These are phyloP conservation scores for Camillea tinctor DNA, from an alignment of 2,329 filamentous ascomycete species.

Conservation along the genomic window DNA sequence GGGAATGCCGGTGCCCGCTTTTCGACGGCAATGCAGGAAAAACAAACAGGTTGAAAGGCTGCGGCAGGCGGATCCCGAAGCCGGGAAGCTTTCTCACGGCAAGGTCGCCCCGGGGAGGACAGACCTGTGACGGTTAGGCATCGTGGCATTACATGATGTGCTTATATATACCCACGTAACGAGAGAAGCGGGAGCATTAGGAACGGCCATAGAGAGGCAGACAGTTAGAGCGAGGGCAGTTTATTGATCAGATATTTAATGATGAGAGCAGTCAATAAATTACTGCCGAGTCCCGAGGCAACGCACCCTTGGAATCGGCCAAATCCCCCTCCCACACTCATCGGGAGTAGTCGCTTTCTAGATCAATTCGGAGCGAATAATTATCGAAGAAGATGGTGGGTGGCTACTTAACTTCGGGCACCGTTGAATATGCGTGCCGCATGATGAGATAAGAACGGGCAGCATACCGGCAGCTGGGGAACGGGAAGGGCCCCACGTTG, in stretches of 20 bases:
- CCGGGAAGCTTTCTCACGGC: background rate
- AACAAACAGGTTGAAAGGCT: background rate
- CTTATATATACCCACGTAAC: background rate
- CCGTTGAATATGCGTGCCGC: conserved; percentile 1
- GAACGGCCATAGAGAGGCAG: background rate
- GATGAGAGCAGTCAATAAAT: background rate
- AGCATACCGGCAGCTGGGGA: conserved; percentile 1
- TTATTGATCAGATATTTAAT: background rate
- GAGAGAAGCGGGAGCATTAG: background rate
- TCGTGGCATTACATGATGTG: background rate
- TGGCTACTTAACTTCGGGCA: background rate
- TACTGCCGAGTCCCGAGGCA: background rate
- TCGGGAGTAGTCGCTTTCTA: background rate
- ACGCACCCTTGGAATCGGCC: background rate
- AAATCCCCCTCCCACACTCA: background rate
- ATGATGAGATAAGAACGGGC: background rate
- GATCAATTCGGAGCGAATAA: background rate
- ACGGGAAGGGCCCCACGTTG: background rate
- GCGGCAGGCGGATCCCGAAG: background rate
- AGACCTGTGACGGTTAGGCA: background rate
- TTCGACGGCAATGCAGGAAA: background rate
- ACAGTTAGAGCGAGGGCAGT: background rate
- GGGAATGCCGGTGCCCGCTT: background rate
- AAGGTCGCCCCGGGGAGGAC: background rate
- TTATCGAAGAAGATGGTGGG: background rate